A percentile compares a stretch with the other conserved stretches of the same genome.
Evolutionary conservation across 306 rosid genomes (phyloP).

Genomic region (Ochetophila trinervis): DNA sequence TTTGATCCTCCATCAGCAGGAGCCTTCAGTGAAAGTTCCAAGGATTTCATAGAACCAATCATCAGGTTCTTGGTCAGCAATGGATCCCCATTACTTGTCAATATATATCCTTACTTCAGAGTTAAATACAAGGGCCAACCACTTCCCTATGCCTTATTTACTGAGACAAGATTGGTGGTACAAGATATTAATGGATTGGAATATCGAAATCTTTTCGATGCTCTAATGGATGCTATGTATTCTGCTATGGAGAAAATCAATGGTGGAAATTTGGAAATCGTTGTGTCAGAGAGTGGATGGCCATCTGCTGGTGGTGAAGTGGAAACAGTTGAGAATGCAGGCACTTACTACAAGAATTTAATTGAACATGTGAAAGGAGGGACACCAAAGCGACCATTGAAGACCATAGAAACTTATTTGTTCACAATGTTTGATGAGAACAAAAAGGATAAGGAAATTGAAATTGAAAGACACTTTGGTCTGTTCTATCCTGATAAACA

Average conservation of each 20-base stretch:
- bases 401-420: slow-evolving; percentile 27
- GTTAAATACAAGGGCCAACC: not conserved
- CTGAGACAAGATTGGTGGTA: slow-evolving; percentile 9
- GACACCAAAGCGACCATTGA: slow-evolving; percentile 30
- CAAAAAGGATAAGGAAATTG: slow-evolving; percentile 18
- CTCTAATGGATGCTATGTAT: slow-evolving; percentile 28
- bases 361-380: slow-evolving; percentile 33
- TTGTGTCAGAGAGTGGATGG: slow-evolving; percentile 47
- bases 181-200: slow-evolving; percentile 7
- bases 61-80: slow-evolving; percentile 8
- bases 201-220: slow-evolving; percentile 20
- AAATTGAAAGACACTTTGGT: slow-evolving; percentile 37
- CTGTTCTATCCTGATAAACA: slow-evolving; percentile 39
- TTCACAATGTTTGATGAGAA: slow-evolving; percentile 38
- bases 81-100: slow-evolving; percentile 19
- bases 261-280: slow-evolving; percentile 29
- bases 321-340: slow-evolving; percentile 25
- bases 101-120: slow-evolving; percentile 27
- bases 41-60: slow-evolving; percentile 11
- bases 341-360: slow-evolving; percentile 26
- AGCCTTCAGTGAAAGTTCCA: not conserved
- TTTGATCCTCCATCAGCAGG: slow-evolving; percentile 25
- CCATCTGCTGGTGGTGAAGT: slow-evolving; percentile 27
- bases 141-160: slow-evolving; percentile 20
- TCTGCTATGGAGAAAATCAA: slow-evolving; percentile 31